phyloP scores from a whole-genome alignment of 345 rosid genomes.

The Kandelia obovata region DNA sequence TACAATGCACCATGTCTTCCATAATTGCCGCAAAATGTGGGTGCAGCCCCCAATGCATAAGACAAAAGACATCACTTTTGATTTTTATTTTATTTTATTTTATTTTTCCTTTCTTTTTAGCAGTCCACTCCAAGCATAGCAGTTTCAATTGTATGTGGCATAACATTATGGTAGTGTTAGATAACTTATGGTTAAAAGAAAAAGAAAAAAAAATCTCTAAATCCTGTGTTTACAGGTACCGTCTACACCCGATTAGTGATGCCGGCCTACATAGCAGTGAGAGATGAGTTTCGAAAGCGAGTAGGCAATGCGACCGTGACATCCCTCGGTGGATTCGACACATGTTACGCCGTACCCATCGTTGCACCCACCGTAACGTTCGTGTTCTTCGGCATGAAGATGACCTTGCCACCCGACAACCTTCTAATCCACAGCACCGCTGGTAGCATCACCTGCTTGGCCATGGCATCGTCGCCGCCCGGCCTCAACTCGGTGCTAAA shows the following conservation, averaged over 20 bases:
- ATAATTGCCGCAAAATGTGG: neutral
- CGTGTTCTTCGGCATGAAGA: constrained; percentile 83
- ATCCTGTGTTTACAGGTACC: constrained; percentile 43
- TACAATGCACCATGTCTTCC: no score
- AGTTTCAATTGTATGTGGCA: neutral
- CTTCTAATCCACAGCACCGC: constrained; percentile 80
- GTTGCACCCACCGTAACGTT: constrained; percentile 66
- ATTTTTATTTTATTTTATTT: no score
- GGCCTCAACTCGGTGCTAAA: constrained; percentile 84
- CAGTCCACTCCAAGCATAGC: no score
- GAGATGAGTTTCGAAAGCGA: constrained; percentile 64
- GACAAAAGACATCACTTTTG: no score
- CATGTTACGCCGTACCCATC: constrained; percentile 71
- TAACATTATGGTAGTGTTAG: neutral
- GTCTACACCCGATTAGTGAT: constrained; percentile 70
- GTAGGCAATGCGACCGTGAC: constrained; percentile 52
- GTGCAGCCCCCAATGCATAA: no score
- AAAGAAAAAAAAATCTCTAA: neutral
- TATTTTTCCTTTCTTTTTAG: no score
- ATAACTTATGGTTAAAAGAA: neutral
- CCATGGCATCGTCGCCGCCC: constrained; percentile 84
- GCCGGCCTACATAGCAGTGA: constrained; percentile 69
- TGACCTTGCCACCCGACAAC: constrained; percentile 76
- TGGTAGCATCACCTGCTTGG: constrained; percentile 68
- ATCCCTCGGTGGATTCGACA: constrained; percentile 86